Evolutionary conservation across 2,329 filamentous ascomycete genomes (phyloP).

Genomic region (Canariomyces notabilis): DNA sequence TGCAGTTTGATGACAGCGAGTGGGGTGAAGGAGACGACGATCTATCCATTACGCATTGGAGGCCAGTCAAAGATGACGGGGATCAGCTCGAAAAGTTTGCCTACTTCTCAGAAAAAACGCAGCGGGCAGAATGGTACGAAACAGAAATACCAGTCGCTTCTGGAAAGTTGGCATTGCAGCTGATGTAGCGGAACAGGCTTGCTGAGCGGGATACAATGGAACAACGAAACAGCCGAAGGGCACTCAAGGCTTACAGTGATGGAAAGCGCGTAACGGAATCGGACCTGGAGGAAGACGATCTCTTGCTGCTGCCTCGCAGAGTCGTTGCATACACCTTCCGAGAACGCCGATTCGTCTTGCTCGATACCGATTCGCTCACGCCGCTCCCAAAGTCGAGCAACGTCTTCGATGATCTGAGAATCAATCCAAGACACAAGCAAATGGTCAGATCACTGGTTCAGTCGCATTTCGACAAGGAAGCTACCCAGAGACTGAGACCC

Average conservation of each 20-base stretch:
- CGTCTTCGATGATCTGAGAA: constrained; percentile 27
- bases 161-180: too few species aligned
- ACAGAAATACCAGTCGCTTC: too few species aligned
- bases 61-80: not conserved
- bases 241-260: too few species aligned
- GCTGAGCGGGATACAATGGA: too few species aligned
- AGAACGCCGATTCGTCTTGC: constrained; percentile 18
- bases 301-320: constrained; percentile 10
- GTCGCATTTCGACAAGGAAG: constrained; percentile 30
- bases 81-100: not conserved
- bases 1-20: not conserved
- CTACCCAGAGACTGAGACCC: constrained; percentile 15
- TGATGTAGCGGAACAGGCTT: too few species aligned
- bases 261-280: too few species aligned
- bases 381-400: not conserved
- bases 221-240: too few species aligned
- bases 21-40: not conserved
- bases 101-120: not conserved
- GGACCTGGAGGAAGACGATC: constrained; percentile 11
- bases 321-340: constrained; percentile 21
- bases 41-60: not conserved
- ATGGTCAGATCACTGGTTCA: constrained; percentile 30
- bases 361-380: not conserved
- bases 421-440: constrained; percentile 24
- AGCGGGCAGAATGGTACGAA: not conserved